A percentile compares a stretch with the other conserved stretches of the same genome.
phyloP scores from a whole-genome alignment of 1,284 basidiomycete genomes.

The Ceratobasidium sp. region DNA sequence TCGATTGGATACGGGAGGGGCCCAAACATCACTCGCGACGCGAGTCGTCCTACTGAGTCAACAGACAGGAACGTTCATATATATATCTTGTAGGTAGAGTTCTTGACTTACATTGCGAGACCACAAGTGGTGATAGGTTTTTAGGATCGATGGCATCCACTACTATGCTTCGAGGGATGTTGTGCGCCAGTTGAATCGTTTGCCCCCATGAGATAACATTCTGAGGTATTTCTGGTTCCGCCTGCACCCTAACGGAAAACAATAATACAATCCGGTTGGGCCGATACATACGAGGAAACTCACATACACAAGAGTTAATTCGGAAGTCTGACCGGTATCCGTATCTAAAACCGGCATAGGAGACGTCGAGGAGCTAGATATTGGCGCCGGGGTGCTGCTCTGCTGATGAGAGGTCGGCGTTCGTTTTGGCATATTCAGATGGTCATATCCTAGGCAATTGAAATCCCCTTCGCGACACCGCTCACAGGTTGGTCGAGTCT shows the following conservation, averaged over 20 bases:
- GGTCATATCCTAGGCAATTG: conserved; percentile 19
- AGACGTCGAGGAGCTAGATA: not conserved
- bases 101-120: not conserved
- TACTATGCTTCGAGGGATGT: not conserved
- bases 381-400: not conserved
- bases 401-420: not conserved
- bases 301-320: not conserved
- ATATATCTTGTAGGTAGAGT: not conserved
- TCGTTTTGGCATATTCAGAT: not conserved
- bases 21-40: conserved; percentile 4
- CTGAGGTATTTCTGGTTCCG: not conserved
- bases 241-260: too few species aligned
- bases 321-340: not conserved
- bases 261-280: not conserved
- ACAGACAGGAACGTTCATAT: too few species aligned
- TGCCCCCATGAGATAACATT: not conserved
- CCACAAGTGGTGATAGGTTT: not conserved
- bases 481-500: conserved; percentile 13
- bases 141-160: not conserved
- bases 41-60: not conserved
- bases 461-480: conserved; percentile 19
- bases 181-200: not conserved
- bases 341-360: not conserved
- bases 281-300: not conserved
- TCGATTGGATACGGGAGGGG: conserved; percentile 13